These are phyloP conservation scores for Pyricularia grisea DNA, from an alignment of 2,329 filamentous ascomycete genomes.

Conservation along the genomic window DNA sequence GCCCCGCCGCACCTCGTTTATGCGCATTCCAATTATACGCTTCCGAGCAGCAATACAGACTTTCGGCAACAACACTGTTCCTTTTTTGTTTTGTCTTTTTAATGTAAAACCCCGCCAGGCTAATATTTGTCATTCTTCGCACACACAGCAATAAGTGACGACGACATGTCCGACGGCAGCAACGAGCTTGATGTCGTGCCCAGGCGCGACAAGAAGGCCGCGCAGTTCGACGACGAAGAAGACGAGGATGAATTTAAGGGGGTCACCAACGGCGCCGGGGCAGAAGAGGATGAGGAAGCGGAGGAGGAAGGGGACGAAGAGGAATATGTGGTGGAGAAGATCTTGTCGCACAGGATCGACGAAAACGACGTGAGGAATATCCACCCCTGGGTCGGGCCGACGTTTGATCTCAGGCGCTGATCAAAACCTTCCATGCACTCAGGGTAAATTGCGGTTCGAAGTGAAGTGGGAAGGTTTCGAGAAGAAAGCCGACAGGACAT, in stretches of 20 bases:
- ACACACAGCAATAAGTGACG: slow-evolving; percentile 29
- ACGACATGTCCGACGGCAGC: slow-evolving; percentile 26
- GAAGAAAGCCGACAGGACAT: slow-evolving; percentile 60
- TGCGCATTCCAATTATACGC: not conserved
- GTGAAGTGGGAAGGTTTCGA: slow-evolving; percentile 80
- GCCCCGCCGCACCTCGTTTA: not conserved
- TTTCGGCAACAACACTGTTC: not conserved
- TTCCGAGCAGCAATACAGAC: not conserved
- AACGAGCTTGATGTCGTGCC: slow-evolving; percentile 13
- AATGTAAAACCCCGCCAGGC: not conserved
- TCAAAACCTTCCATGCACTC: not conserved
- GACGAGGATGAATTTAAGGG: slow-evolving; percentile 9
- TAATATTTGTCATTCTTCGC: not conserved
- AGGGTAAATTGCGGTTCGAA: slow-evolving; percentile 50
- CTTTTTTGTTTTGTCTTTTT: not conserved
- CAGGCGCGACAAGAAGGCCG: slow-evolving; percentile 10
- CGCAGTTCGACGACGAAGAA: slow-evolving; percentile 25
- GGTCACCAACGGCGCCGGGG: slow-evolving; percentile 19
- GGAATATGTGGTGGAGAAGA: slow-evolving; percentile 60
- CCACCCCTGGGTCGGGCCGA: slow-evolving; percentile 13
- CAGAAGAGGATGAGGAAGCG: slow-evolving; percentile 23
- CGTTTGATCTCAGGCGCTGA: not conserved
- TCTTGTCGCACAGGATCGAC: slow-evolving; percentile 54
- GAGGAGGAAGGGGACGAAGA: slow-evolving; percentile 33
- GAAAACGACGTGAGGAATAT: slow-evolving; percentile 30